Percentiles rank a stretch among this genome's conserved stretches.
Evolutionary conservation across 2,329 filamentous ascomycete genomes (phyloP).

Genomic region (Scolecobasidium constrictum): DNA sequence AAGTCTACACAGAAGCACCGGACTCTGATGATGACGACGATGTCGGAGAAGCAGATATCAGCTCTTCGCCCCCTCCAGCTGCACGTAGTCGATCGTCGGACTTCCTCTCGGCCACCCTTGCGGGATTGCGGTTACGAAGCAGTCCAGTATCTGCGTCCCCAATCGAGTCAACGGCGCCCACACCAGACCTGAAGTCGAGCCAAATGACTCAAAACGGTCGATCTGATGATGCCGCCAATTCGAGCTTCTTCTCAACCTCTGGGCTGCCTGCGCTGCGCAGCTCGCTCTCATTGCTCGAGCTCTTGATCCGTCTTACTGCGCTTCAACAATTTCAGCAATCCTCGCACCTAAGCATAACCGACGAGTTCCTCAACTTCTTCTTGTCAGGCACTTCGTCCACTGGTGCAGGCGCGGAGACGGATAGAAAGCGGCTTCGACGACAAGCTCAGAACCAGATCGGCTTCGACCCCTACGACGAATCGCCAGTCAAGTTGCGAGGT

Average conservation of each 20-base stretch:
- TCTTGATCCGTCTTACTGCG: conserved; percentile 73
- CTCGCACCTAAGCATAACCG: conserved; percentile 79
- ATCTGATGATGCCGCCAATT: conserved; percentile 11
- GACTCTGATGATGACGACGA: conserved; percentile 40
- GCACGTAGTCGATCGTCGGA: conserved; percentile 12
- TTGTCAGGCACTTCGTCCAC: conserved; percentile 58
- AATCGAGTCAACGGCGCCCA: not conserved
- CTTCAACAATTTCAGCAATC: conserved; percentile 87
- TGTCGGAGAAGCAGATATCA: conserved; percentile 12
- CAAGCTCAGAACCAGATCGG: conserved; percentile 53
- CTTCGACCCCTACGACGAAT: conserved; percentile 64
- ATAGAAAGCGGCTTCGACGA: conserved; percentile 47
- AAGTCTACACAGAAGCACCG: conserved; percentile 62
- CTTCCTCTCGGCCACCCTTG: not conserved
- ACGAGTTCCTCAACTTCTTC: conserved; percentile 84
- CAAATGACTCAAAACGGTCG: not conserved
- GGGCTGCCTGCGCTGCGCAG: conserved; percentile 45
- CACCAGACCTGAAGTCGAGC: conserved; percentile 10
- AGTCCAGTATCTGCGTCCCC: conserved; percentile 5
- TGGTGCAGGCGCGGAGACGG: conserved; percentile 51
- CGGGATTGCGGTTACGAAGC: conserved; percentile 2
- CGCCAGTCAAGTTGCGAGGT: conserved; percentile 52
- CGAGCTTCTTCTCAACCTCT: conserved; percentile 8
- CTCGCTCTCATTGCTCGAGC: conserved; percentile 73
- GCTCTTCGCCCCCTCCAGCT: conserved; percentile 9